phyloP scores from a whole-genome alignment of 2,329 filamentous ascomycete genomes.

The Grosmannia huntii region DNA sequence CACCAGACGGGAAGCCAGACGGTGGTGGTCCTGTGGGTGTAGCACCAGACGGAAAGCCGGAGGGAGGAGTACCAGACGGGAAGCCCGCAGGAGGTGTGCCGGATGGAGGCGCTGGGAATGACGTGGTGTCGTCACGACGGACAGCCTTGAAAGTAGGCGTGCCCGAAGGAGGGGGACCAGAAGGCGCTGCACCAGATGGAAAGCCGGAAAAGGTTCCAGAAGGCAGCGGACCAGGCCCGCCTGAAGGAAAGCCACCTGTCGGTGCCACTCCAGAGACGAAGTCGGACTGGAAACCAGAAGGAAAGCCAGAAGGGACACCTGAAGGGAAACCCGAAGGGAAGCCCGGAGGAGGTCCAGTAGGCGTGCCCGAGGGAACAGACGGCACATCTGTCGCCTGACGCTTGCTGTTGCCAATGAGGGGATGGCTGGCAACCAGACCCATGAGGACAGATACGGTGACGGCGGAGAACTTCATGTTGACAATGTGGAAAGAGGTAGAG shows the following conservation, averaged over 20 bases:
- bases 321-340: not conserved
- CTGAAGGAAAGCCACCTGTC: not conserved
- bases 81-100: not conserved
- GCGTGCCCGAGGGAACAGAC: not conserved
- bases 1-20: not conserved
- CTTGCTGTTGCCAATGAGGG: not conserved
- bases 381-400: not conserved
- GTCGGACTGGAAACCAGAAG: not conserved
- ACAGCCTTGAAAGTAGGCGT: not conserved
- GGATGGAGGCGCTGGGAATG: not conserved
- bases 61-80: not conserved
- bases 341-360: not conserved
- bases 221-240: not conserved
- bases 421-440: not conserved
- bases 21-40: not conserved
- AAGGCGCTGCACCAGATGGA: not conserved
- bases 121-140: not conserved
- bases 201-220: not conserved
- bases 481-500: not conserved
- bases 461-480: not conserved
- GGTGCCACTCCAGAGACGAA: not conserved
- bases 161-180: not conserved
- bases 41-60: not conserved
- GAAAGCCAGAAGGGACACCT: not conserved
- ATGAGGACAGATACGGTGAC: not conserved